phyloP scores from a whole-genome alignment of 192 early-diverging fungal species.

The Coemansia sp. region DNA sequence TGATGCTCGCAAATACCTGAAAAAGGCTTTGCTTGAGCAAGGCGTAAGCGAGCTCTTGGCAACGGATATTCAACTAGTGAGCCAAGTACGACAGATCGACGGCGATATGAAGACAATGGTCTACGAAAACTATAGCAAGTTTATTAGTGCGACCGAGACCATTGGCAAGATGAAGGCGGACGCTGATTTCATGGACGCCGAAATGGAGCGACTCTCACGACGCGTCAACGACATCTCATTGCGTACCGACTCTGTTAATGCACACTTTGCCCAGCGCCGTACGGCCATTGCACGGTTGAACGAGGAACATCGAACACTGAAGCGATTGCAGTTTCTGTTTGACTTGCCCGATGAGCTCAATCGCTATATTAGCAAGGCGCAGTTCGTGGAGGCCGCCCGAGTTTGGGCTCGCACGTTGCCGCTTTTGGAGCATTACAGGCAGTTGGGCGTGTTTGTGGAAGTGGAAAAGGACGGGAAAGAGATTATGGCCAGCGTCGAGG shows the following conservation, averaged over 20 bases:
- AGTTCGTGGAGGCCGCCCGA: slow-evolving; percentile 76
- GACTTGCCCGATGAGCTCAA: slow-evolving; percentile 79
- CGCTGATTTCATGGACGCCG: slow-evolving; percentile 83
- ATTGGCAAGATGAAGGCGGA: slow-evolving; percentile 85
- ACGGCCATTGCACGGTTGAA: slow-evolving; percentile 74
- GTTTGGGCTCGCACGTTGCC: slow-evolving; percentile 72
- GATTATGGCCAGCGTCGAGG: slow-evolving; percentile 74
- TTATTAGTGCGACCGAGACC: slow-evolving; percentile 93
- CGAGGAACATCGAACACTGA: slow-evolving; percentile 70
- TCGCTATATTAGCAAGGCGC: slow-evolving; percentile 58
- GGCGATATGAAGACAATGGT: slow-evolving; percentile 97
- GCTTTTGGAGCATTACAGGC: slow-evolving; percentile 77
- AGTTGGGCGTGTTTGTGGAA: slow-evolving; percentile 73
- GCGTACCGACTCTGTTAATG: slow-evolving; percentile 58
- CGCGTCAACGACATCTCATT: slow-evolving; percentile 69
- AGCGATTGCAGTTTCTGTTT: slow-evolving; percentile 87
- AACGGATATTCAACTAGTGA: slow-evolving; percentile 56
- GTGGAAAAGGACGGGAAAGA: slow-evolving; percentile 80
- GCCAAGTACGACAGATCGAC: slow-evolving; percentile 85
- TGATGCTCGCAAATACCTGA: slow-evolving; percentile 78
- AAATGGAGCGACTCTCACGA: slow-evolving; percentile 74
- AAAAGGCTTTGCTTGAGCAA: slow-evolving; percentile 71
- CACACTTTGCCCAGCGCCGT: slow-evolving; percentile 65
- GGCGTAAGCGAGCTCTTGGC: slow-evolving; percentile 70
- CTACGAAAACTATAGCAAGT: slow-evolving; percentile 98